These are phyloP conservation scores for Saturnispora diversa DNA, from an alignment of 805 yeast species.

Conservation along the genomic window DNA sequence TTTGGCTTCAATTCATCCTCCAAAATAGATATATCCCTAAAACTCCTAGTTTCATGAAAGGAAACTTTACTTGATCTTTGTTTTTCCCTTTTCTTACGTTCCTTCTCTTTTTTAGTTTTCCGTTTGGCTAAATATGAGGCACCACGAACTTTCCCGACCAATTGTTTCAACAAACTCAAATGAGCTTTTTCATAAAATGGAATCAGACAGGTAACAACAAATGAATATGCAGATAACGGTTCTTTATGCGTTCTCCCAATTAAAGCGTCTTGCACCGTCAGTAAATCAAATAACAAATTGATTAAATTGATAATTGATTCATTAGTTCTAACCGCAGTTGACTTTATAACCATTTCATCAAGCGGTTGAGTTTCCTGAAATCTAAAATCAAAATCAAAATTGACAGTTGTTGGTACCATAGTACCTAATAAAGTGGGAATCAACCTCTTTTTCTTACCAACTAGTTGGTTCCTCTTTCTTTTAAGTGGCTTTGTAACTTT, in stretches of 20 bases:
- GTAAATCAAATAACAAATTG: constrained; percentile 23
- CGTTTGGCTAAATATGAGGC: constrained; percentile 19
- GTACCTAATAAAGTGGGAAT: constrained; percentile 31
- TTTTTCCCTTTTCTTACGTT: constrained; percentile 8
- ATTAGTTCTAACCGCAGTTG: neutral
- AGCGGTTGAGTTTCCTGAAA: neutral
- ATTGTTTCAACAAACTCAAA: constrained; percentile 20
- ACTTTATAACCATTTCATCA: neutral
- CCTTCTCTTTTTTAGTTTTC: constrained; percentile 9
- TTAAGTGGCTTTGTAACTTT: constrained; percentile 1
- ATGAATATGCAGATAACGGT: constrained; percentile 23
- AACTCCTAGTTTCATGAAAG: neutral
- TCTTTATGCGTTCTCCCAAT: constrained; percentile 22
- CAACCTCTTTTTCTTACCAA: constrained; percentile 27
- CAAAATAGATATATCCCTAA: neutral
- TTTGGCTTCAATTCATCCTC: constrained; percentile 2
- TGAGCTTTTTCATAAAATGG: constrained; percentile 27
- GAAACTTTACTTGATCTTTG: neutral
- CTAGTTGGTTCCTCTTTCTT: constrained; percentile 11
- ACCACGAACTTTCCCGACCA: constrained; percentile 26
- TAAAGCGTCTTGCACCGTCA: constrained; percentile 30
- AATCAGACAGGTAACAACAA: constrained; percentile 22
- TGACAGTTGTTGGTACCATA: constrained; percentile 18
- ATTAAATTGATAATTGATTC: constrained; percentile 15
- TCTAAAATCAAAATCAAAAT: constrained; percentile 26